Conservation (phyloP, 495 filamentous ascomycete species). For the Aspergillus baeticus region DNA sequence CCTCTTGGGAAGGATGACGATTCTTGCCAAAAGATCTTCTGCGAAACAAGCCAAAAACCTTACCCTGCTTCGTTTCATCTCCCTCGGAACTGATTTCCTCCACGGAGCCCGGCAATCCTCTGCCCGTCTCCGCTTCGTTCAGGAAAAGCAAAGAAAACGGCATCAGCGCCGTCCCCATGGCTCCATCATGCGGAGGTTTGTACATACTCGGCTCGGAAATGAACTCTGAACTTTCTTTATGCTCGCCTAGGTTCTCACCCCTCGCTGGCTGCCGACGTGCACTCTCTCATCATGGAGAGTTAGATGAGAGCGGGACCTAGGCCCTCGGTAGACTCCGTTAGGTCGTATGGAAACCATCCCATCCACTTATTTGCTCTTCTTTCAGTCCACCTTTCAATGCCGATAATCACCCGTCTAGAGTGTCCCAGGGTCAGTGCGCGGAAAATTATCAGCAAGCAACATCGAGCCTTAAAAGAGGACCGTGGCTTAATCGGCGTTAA, state of each 20-base stretch:
- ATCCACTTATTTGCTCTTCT: not conserved
- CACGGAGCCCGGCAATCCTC: not conserved
- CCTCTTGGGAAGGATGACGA: not conserved
- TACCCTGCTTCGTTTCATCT: not conserved
- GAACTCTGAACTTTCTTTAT: not conserved
- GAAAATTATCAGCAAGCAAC: constrained; percentile 1
- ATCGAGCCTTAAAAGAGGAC: not conserved
- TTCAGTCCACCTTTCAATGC: not conserved
- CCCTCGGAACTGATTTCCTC: constrained; percentile 8
- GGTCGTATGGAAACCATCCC: not conserved
- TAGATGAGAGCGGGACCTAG: constrained; percentile 1
- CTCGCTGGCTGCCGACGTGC: not conserved
- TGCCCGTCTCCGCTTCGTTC: not conserved
- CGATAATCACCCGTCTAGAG: constrained; percentile 19
- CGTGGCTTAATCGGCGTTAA: constrained; percentile 7
- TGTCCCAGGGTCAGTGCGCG: constrained; percentile 5
- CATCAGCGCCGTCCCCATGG: not conserved
- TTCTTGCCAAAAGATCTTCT: not conserved
- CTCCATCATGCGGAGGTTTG: not conserved
- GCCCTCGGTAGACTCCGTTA: not conserved
- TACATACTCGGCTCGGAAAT: not conserved
- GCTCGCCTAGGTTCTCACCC: not conserved
- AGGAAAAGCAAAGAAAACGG: not conserved
- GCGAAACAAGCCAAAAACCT: not conserved
- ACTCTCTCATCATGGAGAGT: not conserved